Percentiles rank a stretch among this genome's conserved stretches.
phyloP scores from a whole-genome alignment of 2,329 filamentous ascomycete species.

The Lachnellula occidentalis region DNA sequence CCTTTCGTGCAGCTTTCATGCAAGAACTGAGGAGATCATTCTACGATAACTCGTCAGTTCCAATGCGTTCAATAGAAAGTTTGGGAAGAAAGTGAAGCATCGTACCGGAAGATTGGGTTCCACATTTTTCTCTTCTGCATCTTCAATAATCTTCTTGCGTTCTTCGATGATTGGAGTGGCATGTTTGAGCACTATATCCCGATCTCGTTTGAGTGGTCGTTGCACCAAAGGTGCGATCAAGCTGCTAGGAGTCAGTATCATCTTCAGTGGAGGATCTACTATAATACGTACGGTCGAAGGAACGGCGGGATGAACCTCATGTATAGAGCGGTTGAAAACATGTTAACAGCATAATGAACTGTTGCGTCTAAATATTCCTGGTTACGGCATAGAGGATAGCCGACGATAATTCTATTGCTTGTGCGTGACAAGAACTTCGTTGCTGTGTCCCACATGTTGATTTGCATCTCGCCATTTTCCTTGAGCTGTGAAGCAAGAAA shows the following conservation, averaged over 20 bases:
- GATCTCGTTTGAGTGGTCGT: slow-evolving; percentile 2
- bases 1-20: neutral
- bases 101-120: neutral
- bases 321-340: slow-evolving; percentile 16
- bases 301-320: slow-evolving; percentile 14
- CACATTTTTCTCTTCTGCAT: neutral
- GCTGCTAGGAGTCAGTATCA: neutral
- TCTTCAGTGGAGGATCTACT: neutral
- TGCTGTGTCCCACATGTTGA: slow-evolving; percentile 13
- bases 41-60: neutral
- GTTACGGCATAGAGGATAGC: slow-evolving; percentile 14
- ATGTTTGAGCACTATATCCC: slow-evolving; percentile 10
- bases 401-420: slow-evolving; percentile 10
- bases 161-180: slow-evolving; percentile 13
- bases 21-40: neutral
- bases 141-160: slow-evolving; percentile 10
- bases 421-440: slow-evolving; percentile 8
- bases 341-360: slow-evolving; percentile 15
- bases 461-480: neutral
- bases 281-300: neutral
- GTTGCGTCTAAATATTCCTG: slow-evolving; percentile 18
- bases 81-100: neutral
- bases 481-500: neutral
- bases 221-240: neutral
- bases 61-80: neutral